phyloP scores from a whole-genome alignment of 768 basidiomycete genomes.

The Mycena albidolilacea region DNA sequence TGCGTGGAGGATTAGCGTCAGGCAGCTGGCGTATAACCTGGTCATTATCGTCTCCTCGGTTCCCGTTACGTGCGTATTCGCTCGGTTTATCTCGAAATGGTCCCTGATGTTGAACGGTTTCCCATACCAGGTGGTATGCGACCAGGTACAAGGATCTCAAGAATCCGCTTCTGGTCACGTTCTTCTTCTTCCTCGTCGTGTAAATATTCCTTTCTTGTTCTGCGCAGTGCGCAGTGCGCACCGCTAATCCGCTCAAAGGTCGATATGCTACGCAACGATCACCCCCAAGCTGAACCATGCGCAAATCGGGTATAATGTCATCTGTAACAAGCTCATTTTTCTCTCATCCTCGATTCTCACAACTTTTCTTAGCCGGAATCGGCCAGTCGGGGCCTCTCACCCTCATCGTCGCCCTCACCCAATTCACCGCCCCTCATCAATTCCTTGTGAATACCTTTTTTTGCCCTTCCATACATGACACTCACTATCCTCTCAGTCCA shows the following conservation, averaged over 20 bases:
- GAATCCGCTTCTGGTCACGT: constrained; percentile 36
- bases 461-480: neutral
- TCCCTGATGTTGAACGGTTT: neutral
- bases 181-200: constrained; percentile 40
- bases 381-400: constrained; percentile 42
- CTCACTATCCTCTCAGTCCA: constrained; percentile 25
- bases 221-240: neutral
- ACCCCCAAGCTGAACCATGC: constrained; percentile 40
- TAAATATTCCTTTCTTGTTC: neutral
- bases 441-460: constrained; percentile 26
- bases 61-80: constrained; percentile 37
- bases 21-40: constrained; percentile 38
- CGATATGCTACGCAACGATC: constrained; percentile 42
- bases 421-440: constrained; percentile 41
- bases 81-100: neutral
- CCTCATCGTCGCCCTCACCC: constrained; percentile 39
- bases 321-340: neutral
- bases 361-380: constrained; percentile 32
- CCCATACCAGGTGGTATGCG: constrained; percentile 28
- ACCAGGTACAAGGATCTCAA: constrained; percentile 42
- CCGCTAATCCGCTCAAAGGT: neutral
- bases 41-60: constrained; percentile 31
- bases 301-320: constrained; percentile 37
- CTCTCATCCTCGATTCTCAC: neutral
- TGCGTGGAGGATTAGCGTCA: constrained; percentile 39